Percentiles rank a stretch among this genome's conserved stretches.
Evolutionary conservation across 176 grass and related monocot genomes (phyloP).

Genomic region (Eleusine coracana): DNA sequence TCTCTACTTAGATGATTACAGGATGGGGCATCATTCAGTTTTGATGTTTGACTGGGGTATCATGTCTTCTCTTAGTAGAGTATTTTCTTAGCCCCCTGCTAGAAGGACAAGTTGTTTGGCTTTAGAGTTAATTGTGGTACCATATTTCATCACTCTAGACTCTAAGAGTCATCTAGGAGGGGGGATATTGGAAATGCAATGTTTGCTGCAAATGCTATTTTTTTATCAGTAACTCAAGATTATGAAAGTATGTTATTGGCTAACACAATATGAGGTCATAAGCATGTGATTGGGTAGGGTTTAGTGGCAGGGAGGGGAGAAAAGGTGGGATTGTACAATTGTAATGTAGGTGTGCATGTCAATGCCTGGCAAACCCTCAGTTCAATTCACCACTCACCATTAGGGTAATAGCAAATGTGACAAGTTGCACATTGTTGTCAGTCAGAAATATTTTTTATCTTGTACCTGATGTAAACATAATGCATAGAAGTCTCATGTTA

Average conservation of each 20-base stretch:
- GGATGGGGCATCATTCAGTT: neutral
- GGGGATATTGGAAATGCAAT: neutral
- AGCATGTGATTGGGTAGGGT: neutral
- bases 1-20: neutral
- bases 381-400: constrained; percentile 1
- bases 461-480: neutral
- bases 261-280: too few relatives aligned
- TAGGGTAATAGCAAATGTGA: constrained; percentile 23
- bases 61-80: neutral
- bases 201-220: neutral
- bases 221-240: neutral
- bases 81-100: constrained; percentile 6
- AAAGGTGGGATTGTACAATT: neutral
- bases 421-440: constrained; percentile 4
- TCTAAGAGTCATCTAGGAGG: neutral
- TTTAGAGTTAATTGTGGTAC: neutral
- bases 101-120: neutral
- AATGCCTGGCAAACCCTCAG: constrained; percentile 6
- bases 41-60: neutral
- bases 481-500: neutral
- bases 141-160: neutral
- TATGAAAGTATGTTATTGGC: neutral
- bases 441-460: constrained; percentile 11
- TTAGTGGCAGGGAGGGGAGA: neutral
- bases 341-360: neutral